phyloP scores from a whole-genome alignment of 192 early-diverging fungal species.

The Phycomyces nitens region DNA sequence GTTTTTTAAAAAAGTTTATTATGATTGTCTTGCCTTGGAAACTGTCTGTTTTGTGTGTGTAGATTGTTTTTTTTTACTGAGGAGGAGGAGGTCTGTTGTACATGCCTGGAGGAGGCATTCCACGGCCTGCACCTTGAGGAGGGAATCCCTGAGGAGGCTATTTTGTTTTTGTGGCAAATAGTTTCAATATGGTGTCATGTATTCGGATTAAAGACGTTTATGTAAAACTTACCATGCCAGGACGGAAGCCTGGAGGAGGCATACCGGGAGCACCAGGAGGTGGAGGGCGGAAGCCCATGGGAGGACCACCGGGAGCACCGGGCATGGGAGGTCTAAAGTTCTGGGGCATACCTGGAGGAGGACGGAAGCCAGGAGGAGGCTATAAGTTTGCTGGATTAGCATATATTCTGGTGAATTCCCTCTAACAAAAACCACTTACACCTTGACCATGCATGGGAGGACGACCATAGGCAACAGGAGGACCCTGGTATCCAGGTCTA shows the following conservation, averaged over 20 bases:
- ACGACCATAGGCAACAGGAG: slow-evolving; percentile 75
- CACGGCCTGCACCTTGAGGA: slow-evolving; percentile 31
- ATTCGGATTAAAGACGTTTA: neutral
- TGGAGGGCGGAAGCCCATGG: slow-evolving; percentile 58
- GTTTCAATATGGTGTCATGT: neutral
- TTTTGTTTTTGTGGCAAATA: neutral
- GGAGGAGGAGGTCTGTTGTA: slow-evolving; percentile 28
- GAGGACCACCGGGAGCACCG: slow-evolving; percentile 51
- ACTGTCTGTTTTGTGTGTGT: too few species aligned
- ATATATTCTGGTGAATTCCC: neutral
- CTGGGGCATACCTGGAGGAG: slow-evolving; percentile 58
- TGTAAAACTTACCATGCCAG: slow-evolving; percentile 33
- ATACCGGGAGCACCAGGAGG: slow-evolving; percentile 39
- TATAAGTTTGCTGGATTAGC: slow-evolving; percentile 22
- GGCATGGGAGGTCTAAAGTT: slow-evolving; percentile 50
- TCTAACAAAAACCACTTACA: slow-evolving; percentile 34
- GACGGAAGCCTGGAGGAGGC: slow-evolving; percentile 53
- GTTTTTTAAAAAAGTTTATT: neutral
- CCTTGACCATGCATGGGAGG: slow-evolving; percentile 59
- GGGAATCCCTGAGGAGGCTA: slow-evolving; percentile 35
- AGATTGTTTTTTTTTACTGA: slow-evolving; percentile 2
- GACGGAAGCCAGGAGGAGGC: slow-evolving; percentile 60
- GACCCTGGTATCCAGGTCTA: slow-evolving; percentile 61
- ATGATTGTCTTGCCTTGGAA: too few species aligned
- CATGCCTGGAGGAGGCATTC: slow-evolving; percentile 40